A percentile compares a stretch with the other conserved stretches of the same genome.
Evolutionary conservation across 805 yeast species (phyloP).

Genomic region (Diddensiella transvaalensis): DNA sequence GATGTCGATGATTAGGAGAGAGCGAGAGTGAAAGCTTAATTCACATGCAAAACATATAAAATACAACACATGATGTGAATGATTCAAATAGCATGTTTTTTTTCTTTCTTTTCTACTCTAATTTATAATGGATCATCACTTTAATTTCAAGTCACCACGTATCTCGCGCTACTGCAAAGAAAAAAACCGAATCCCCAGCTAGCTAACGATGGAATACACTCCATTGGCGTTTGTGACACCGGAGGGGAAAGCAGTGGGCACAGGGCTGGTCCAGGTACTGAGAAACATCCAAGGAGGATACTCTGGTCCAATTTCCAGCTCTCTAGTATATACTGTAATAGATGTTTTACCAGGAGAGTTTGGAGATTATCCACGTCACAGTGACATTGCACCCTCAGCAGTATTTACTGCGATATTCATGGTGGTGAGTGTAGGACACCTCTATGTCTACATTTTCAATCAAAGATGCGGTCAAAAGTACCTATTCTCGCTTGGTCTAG

Average conservation of each 20-base stretch:
- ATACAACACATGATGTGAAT: too few relatives aligned
- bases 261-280: background rate
- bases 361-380: slow-evolving; percentile 56
- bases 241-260: background rate
- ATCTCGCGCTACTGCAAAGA: too few relatives aligned
- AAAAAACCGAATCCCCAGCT: too few relatives aligned
- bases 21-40: too few relatives aligned
- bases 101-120: too few relatives aligned
- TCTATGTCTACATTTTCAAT: slow-evolving; percentile 46
- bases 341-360: slow-evolving; percentile 39
- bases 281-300: background rate
- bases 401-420: slow-evolving; percentile 53
- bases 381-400: slow-evolving; percentile 59
- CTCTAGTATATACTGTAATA: slow-evolving; percentile 18
- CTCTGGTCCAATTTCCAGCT: background rate
- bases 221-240: background rate
- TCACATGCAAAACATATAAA: too few relatives aligned
- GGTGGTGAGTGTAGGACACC: slow-evolving; percentile 46
- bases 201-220: background rate
- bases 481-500: slow-evolving; percentile 50
- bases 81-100: too few relatives aligned
- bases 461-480: slow-evolving; percentile 56
- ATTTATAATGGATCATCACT: too few relatives aligned
- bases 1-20: too few relatives aligned
- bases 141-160: too few relatives aligned